Percentiles rank a stretch among this genome's conserved stretches.
Evolutionary conservation across 257 asterid species (phyloP).

Genomic region (Thymus quinquecostatus): DNA sequence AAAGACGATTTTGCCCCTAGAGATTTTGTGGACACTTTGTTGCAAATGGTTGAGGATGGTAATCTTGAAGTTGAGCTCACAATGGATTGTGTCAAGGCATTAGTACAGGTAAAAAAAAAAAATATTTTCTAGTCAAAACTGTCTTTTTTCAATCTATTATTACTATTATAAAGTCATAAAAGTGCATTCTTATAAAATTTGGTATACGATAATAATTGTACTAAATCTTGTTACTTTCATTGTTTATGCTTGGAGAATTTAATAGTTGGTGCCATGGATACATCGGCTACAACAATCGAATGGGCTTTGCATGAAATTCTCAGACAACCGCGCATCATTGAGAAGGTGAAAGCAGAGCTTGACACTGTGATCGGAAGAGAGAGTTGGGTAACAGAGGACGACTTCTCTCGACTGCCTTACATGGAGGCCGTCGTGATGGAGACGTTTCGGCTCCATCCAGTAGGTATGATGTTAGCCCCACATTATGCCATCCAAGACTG

Average conservation of each 20-base stretch:
- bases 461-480: slow-evolving; percentile 34
- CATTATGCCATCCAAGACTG: slow-evolving; percentile 38
- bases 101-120: slow-evolving; percentile 34
- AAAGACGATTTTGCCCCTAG: slow-evolving; percentile 1
- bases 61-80: slow-evolving; percentile 43
- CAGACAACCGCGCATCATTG: slow-evolving; percentile 25
- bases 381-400: slow-evolving; percentile 38
- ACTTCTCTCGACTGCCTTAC: slow-evolving; percentile 36
- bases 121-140: neutral
- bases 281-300: slow-evolving; percentile 32
- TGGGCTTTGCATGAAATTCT: slow-evolving; percentile 36
- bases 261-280: slow-evolving; percentile 35
- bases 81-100: slow-evolving; percentile 41
- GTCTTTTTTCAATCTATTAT: neutral
- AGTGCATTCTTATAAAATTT: too few relatives aligned
- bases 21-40: slow-evolving; percentile 36
- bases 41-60: slow-evolving; percentile 41
- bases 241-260: neutral
- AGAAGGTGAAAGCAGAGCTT: slow-evolving; percentile 39
- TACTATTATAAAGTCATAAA: too few relatives aligned
- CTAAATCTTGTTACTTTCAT: neutral
- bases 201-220: too few relatives aligned
- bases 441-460: slow-evolving; percentile 37
- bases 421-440: slow-evolving; percentile 43
- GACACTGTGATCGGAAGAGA: slow-evolving; percentile 41